Base-by-base conservation (phyloP, 2,329 filamentous ascomycete species). In the Botrytis paeoniae region DNA sequence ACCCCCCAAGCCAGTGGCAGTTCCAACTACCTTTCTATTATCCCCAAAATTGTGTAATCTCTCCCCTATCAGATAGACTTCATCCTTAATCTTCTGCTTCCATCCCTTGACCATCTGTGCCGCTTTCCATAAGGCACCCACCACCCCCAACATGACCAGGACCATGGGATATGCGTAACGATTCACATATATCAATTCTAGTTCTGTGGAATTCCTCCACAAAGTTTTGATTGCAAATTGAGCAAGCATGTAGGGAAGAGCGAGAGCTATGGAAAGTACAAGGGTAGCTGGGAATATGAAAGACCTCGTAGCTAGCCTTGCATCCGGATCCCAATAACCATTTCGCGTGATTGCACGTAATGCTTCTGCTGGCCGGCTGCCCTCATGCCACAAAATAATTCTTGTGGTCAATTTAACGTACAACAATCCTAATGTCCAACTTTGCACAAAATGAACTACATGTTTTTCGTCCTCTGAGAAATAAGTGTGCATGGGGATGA, bases 51-150 rank as follows among this genome's bases (percentile, higher is more conserved):
- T 99, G 83, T 99, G 97, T 79, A 99, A 83, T 74, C 95, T 85
- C 84, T 99, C 95, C 3, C 96, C 96, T 80, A 98, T 96, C 62
- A 99, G 85, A 81, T 99, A 99, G 0, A 97, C 95, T 83, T 99
- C 97, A 81, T 99, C 97, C 57, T 94, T 87, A 64, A 99, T 94
- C 73, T 91, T 89, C 73, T 90, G 86, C 78, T 93, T 89, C 95
- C 95, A 98, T 32, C 89, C 85, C 64, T 88, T 87, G 69, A 96
- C 87, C 70, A 93, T 87, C 63, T 87, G 83, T 14, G 87, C 79
- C n/a, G 91, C 80, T 18, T 87, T 86, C 79, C 85, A 87, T 14
- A 87, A 79, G 3, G 86, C 84, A 35, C 88, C 81, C 4, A 89
- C 82, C 3, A 86, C 85, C 39, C 73, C 71, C 20, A 74, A 73